These are phyloP conservation scores for Casuarina glauca DNA, from an alignment of 306 rosid species.

Conservation along the genomic window DNA sequence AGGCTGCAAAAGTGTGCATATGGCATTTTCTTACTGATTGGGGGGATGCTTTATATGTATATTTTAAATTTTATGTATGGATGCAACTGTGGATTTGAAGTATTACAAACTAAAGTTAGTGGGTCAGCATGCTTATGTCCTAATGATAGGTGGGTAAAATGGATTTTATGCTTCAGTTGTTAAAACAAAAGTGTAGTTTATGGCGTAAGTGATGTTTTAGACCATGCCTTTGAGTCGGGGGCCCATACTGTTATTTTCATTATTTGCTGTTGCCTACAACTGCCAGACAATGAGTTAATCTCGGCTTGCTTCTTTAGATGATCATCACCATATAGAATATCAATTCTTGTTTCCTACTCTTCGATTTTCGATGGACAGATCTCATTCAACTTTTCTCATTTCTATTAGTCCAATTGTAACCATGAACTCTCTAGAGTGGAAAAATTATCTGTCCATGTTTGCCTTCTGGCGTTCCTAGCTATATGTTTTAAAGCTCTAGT, in stretches of 20 bases:
- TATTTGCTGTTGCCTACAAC: conserved; percentile 11
- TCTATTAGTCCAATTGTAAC: too few species aligned
- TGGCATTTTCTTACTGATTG: not conserved
- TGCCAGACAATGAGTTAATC: too few species aligned
- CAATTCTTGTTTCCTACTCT: too few species aligned
- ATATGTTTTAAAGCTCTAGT: conserved; percentile 62
- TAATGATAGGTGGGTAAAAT: not conserved
- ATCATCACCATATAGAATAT: too few species aligned
- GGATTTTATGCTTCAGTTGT: not conserved
- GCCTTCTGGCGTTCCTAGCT: conserved; percentile 20
- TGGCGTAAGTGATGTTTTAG: not conserved
- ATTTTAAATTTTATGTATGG: too few species aligned
- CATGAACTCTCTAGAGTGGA: too few species aligned
- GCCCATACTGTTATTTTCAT: conserved; percentile 10
- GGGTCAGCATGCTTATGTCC: not conserved
- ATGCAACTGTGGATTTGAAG: not conserved
- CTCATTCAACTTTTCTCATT: too few species aligned
- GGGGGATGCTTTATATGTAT: not conserved
- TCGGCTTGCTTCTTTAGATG: too few species aligned
- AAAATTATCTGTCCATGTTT: too few species aligned
- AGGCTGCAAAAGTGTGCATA: too few species aligned
- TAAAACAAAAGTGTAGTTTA: not conserved
- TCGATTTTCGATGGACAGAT: too few species aligned
- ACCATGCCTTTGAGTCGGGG: not conserved
- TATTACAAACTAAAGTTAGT: not conserved